Evolutionary conservation across 2,329 filamentous ascomycete species (phyloP), one percentile per base, ranked within the genome.

Genomic region (Raffaelea ambrosiae): DNA sequence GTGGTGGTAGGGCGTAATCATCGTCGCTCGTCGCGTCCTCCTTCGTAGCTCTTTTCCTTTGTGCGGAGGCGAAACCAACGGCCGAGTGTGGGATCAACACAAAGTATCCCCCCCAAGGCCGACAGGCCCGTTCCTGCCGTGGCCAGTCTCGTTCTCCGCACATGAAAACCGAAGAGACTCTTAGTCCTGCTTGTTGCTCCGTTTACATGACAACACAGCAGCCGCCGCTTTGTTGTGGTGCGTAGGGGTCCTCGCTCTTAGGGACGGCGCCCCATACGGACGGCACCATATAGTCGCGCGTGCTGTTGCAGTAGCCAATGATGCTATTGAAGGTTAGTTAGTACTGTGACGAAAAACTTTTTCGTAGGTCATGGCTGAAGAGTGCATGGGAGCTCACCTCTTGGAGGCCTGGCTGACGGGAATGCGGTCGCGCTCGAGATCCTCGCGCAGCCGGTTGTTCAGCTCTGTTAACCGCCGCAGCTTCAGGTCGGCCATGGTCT

Each of bases 401-500:
- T 85, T 85, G 50, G 93, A 82, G 54, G 93, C 93, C 66, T 95
- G 89, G 61, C 89, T 95, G 53, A 97, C 89, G 57, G 91, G 93
- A 63, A 97, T 95, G 60, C 93, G 81, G 65, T 95, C 89, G 65
- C 93, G 82, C 61, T 97, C 93, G 55, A 98, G 76, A 66, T 98
- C 93, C 70, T 98, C 93, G 61, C 90, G 87, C 66, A 98, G 73
- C 59, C 93, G 85, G 69, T 88, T 88, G 77, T 97, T 98, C 61
- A 98, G 81, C 73, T 98, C 93, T 53, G 90, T 97, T 69, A 98
- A 77, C 56, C 93, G 86, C 62, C 93, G 84, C 61, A 97, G 81
- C 78, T 98, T 98, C 56, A 98, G 80, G 67, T 98, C 93, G 59
- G 91, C 91, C 88, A 98, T 97, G 66, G 88, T 95, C 73, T 97